These are phyloP conservation scores for Polytolypa hystricis DNA, from an alignment of 2,329 filamentous ascomycete genomes.

Conservation along the genomic window DNA sequence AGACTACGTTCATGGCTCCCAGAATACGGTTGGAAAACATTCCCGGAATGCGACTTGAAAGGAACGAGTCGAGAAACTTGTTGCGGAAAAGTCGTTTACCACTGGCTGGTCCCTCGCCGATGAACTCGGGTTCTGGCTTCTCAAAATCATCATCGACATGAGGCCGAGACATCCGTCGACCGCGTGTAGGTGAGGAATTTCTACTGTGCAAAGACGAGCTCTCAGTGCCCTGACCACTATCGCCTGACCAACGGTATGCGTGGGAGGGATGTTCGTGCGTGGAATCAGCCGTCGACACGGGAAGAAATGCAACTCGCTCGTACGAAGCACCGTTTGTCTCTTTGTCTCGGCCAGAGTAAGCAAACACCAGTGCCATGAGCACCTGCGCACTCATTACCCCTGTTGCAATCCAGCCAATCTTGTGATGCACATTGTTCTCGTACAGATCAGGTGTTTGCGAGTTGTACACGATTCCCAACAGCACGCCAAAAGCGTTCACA, in stretches of 20 bases:
- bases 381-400: conserved; percentile 61
- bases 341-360: conserved; percentile 42
- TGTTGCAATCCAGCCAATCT: conserved; percentile 74
- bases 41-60: conserved; percentile 44
- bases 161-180: conserved; percentile 28
- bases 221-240: conserved; percentile 67
- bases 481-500: conserved; percentile 52
- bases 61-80: conserved; percentile 38
- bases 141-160: conserved; percentile 40
- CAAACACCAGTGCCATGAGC: conserved; percentile 53
- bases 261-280: conserved; percentile 39
- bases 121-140: conserved; percentile 36
- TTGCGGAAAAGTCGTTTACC: conserved; percentile 33
- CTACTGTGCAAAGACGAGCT: conserved; percentile 54
- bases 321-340: conserved; percentile 19
- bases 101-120: conserved; percentile 16
- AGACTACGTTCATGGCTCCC: conserved; percentile 47
- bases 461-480: conserved; percentile 64
- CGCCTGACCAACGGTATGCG: conserved; percentile 52
- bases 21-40: conserved; percentile 48
- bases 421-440: conserved; percentile 76
- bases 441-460: conserved; percentile 75
- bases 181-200: conserved; percentile 50
- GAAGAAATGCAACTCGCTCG: conserved; percentile 51
- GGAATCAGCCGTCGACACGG: conserved; percentile 47